Conservation (phyloP, 345 rosid genomes). For the Raphanus raphanistrum region DNA sequence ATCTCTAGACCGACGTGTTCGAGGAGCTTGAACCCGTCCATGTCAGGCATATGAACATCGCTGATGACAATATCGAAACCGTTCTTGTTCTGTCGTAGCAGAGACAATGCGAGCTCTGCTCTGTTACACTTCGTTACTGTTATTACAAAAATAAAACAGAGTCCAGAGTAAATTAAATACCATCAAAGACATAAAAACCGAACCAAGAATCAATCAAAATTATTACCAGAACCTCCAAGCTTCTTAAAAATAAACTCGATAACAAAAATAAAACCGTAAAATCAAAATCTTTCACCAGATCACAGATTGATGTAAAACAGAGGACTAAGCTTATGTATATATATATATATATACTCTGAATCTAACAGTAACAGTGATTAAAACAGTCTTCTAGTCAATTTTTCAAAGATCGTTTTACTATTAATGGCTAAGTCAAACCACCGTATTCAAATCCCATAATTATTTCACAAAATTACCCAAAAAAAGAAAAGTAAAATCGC, state of each 20-base stretch:
- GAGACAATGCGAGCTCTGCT: conserved; percentile 58
- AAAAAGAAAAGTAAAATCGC: not conserved
- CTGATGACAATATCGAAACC: conserved; percentile 77
- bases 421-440: conserved; percentile 15
- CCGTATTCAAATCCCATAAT: conserved; percentile 14
- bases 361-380: conserved; percentile 37
- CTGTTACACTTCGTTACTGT: conserved; percentile 83
- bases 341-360: not conserved
- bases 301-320: not conserved
- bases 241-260: not conserved
- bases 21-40: conserved; percentile 85
- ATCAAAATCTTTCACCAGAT: not conserved
- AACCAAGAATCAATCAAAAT: not conserved
- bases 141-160: conserved; percentile 19
- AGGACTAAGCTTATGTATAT: not conserved
- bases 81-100: conserved; percentile 50
- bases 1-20: conserved; percentile 67
- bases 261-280: not conserved
- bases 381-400: conserved; percentile 21
- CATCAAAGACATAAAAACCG: not conserved
- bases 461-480: conserved; percentile 5
- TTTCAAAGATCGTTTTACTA: conserved; percentile 5
- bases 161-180: not conserved
- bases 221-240: not conserved
- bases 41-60: conserved; percentile 89